Conservation (phyloP, 2,329 filamentous ascomycete genomes). For the Colletotrichum limetticola region DNA sequence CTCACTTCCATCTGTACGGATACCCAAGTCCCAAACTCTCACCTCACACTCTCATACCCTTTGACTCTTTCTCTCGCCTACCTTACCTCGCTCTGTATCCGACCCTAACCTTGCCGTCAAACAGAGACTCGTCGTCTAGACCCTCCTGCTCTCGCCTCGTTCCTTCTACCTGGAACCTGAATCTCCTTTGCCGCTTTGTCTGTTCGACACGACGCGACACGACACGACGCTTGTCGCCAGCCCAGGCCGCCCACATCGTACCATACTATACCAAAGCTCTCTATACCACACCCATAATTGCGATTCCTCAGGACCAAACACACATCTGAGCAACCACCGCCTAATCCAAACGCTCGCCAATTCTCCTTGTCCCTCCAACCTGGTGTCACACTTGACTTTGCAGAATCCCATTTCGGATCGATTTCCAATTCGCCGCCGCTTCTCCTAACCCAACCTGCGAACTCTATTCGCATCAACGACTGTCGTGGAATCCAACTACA, state of each 20-base stretch:
- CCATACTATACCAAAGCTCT: conserved; percentile 20
- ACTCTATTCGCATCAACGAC: conserved; percentile 29
- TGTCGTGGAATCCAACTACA: conserved; percentile 15
- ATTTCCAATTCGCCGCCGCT: conserved; percentile 29
- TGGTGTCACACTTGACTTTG: conserved; percentile 19
- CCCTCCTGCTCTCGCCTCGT: conserved; percentile 8
- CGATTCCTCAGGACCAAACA: conserved; percentile 16
- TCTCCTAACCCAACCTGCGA: conserved; percentile 15
- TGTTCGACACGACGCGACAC: conserved; percentile 15
- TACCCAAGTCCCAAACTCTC: too few species aligned
- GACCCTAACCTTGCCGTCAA: conserved; percentile 19
- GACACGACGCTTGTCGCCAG: conserved; percentile 2
- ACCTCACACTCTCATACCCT: neutral
- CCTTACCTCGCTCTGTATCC: neutral
- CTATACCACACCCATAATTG: conserved; percentile 22
- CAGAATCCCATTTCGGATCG: conserved; percentile 17
- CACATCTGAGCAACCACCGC: conserved; percentile 8
- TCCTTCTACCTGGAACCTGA: neutral
- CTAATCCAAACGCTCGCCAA: conserved; percentile 18
- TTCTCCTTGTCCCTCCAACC: conserved; percentile 23
- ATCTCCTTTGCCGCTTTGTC: neutral
- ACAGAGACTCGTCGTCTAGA: conserved; percentile 2
- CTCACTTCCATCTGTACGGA: neutral
- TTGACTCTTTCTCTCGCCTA: conserved; percentile 6
- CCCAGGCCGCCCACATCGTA: conserved; percentile 12